Conservation (phyloP, 2,329 filamentous ascomycete genomes). For the Scedosporium boydii region DNA sequence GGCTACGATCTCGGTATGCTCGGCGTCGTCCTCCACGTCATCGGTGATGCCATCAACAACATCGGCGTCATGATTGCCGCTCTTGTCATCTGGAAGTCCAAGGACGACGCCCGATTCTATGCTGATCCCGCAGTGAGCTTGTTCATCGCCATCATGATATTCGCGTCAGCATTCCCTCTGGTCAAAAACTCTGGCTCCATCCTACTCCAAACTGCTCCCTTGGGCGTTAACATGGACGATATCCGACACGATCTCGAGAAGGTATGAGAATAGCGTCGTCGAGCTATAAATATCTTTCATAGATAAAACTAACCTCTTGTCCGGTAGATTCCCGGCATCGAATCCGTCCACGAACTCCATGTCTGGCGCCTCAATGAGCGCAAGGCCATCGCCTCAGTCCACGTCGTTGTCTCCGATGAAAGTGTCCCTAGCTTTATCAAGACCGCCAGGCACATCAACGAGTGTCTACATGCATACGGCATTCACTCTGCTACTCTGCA, state of each 20-base stretch:
- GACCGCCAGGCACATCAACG: conserved; percentile 50
- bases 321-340: conserved; percentile 51
- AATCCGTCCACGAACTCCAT: conserved; percentile 62
- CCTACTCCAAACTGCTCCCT: conserved; percentile 56
- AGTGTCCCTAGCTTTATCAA: conserved; percentile 49
- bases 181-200: conserved; percentile 54
- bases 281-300: not conserved
- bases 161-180: conserved; percentile 53
- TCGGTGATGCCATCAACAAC: conserved; percentile 69
- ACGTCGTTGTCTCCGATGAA: conserved; percentile 52
- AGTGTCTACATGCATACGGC: conserved; percentile 65
- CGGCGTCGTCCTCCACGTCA: conserved; percentile 60
- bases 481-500: conserved; percentile 65
- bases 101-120: conserved; percentile 52
- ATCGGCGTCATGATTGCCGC: conserved; percentile 64
- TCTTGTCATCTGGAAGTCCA: conserved; percentile 56
- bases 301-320: not conserved
- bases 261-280: conserved; percentile 22
- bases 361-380: conserved; percentile 65
- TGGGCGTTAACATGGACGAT: conserved; percentile 48
- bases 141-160: conserved; percentile 64
- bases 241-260: conserved; percentile 61
- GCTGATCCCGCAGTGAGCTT: conserved; percentile 62
- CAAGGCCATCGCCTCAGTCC: conserved; percentile 60
- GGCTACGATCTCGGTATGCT: conserved; percentile 59